Evolutionary conservation across 2,329 filamentous ascomycete genomes (phyloP).

Genomic region (Fusarium acutatum): DNA sequence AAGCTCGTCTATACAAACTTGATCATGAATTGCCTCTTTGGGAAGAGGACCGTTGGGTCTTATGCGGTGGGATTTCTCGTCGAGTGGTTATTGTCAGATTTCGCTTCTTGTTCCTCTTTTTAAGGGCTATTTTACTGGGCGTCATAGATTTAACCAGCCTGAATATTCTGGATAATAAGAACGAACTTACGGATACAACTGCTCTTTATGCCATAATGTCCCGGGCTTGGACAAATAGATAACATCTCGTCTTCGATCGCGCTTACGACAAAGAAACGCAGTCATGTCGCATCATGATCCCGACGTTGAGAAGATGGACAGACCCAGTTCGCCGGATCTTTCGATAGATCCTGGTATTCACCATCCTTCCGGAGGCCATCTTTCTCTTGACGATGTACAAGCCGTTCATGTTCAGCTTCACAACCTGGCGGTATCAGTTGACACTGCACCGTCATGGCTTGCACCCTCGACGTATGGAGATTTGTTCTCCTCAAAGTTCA

Average conservation of each 20-base stretch:
- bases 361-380: conserved; percentile 44
- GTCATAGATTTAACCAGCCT: conserved; percentile 23
- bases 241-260: not conserved
- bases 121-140: not conserved
- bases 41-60: not conserved
- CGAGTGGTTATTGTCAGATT: not conserved
- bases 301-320: conserved; percentile 46
- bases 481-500: conserved; percentile 49
- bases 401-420: conserved; percentile 64
- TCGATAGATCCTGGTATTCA: conserved; percentile 35
- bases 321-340: conserved; percentile 46
- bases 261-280: not conserved
- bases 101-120: not conserved
- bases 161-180: not conserved
- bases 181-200: not conserved
- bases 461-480: conserved; percentile 58
- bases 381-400: conserved; percentile 63
- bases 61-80: not conserved
- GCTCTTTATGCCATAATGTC: conserved; percentile 13
- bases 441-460: conserved; percentile 64
- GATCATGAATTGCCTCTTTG: conserved; percentile 4
- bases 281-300: conserved; percentile 26
- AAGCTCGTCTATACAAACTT: conserved; percentile 16
- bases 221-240: conserved; percentile 24
- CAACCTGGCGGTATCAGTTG: conserved; percentile 63